Evolutionary conservation across 2,329 filamentous ascomycete genomes (phyloP).

Genomic region (Dactylellina cionopaga): DNA sequence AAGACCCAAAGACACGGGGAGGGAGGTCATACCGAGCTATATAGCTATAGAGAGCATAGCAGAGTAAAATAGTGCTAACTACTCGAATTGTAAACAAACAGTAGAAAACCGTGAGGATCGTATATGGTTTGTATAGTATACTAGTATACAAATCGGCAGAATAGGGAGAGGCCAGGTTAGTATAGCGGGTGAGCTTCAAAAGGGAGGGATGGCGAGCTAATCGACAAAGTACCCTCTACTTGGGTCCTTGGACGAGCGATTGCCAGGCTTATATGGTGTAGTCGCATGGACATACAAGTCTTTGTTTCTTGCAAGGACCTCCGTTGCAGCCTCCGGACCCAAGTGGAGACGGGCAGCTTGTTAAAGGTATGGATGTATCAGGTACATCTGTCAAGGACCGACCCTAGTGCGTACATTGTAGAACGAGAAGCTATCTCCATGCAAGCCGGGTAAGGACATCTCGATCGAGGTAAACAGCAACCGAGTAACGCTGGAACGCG

Average conservation of each 20-base stretch:
- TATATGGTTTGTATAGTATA: no score
- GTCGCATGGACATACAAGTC: not conserved
- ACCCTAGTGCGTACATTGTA: slow-evolving; percentile 12
- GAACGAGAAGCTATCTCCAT: slow-evolving; percentile 12
- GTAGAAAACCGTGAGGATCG: no score
- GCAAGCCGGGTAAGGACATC: slow-evolving; percentile 1
- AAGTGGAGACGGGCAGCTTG: slow-evolving; percentile 25
- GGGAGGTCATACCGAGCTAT: slow-evolving; percentile 11
- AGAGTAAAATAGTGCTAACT: not conserved
- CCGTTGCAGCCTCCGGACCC: slow-evolving; percentile 16
- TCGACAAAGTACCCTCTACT: slow-evolving; percentile 30
- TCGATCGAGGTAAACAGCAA: slow-evolving; percentile 21
- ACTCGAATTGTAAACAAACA: slow-evolving; percentile 28
- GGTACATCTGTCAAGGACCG: slow-evolving; percentile 36
- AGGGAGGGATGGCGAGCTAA: slow-evolving; percentile 21
- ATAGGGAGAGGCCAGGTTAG: slow-evolving; percentile 23
- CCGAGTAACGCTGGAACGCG: slow-evolving; percentile 35
- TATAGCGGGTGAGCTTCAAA: slow-evolving; percentile 35
- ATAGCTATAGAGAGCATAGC: no score
- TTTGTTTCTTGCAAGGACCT: slow-evolving; percentile 19
- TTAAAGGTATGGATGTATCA: no score
- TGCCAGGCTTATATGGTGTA: slow-evolving; percentile 28
- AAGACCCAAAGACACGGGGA: slow-evolving; percentile 7
- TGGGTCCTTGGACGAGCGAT: slow-evolving; percentile 29
- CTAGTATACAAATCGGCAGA: slow-evolving; percentile 23